Base-by-base conservation (phyloP, 208 protist species). In the Acanthamoeba healyi region DNA sequence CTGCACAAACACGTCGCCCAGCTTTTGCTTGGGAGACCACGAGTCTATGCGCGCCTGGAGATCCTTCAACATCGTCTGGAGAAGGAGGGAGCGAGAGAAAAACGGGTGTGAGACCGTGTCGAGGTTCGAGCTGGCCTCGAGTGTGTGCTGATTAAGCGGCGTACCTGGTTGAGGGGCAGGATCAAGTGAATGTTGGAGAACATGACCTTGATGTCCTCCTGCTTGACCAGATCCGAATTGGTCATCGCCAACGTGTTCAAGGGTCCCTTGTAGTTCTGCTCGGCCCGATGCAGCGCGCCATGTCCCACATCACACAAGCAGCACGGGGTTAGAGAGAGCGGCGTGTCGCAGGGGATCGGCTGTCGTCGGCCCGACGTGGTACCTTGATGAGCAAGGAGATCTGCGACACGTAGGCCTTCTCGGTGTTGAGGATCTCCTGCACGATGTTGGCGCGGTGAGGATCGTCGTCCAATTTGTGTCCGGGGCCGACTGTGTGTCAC, bases 161-260 rank as follows among this genome's bases (percentile, higher is more conserved):
- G 44, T 12, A 51, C 72, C 24, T 81, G 36, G 72, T 81, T 81
- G 32, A 81, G 72, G 32, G 72, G 72, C 7, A 81, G 72, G 29
- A 81, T 81, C 22, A 81, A 32, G 40, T 81, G 72, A 24, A 34
- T 46, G 19, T 81, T 81, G 40, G 72, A 81, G 36, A 81, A 81
- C 72, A 81, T 81, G 40, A 51, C 36, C 40, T 81, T 81, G 72
- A 81, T 81, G 72, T 81, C 72, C 72, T 81, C 72, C 40, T 51
- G 32, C 32, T 81, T 46, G 72, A 67, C 58, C 26, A 81, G 36
- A 29, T 81, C 72, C 36, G 32, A 38, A 81, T 46, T 81, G 32
- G 72, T 81, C 72, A 81, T 81, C 32, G 72, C 72, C 29, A 81
- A 22, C 3, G 72, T 81, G 22, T 81, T 81, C 34, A 81, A 44